Evolutionary conservation across 2,329 filamentous ascomycete genomes (phyloP), one percentile per base, ranked within the genome.

Genomic region (Trichoderma polysporum): DNA sequence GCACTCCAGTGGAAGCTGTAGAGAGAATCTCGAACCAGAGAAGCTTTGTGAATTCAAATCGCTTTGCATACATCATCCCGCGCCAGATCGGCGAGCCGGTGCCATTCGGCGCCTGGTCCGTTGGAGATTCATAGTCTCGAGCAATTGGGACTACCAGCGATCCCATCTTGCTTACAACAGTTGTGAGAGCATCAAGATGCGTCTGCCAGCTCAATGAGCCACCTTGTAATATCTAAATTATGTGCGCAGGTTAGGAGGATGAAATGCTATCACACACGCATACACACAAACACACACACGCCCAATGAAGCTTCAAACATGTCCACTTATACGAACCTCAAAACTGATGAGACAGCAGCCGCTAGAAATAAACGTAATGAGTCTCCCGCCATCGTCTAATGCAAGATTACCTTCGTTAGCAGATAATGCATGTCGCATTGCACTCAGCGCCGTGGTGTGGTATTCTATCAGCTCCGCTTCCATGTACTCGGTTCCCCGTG

Each of bases 321-420:
- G 22, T 15, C 15, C 35, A 31, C 19, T 45, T 8, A 47, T 64
- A 54, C 60, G 50, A 64, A 64, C 60, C 60, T 64, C 60, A n/a
- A 64, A 64, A 22, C 60, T 64, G n/a, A 64, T 64, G 6, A 64
- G 50, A 64, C 60, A 64, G 39, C 60, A 64, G 35, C 60, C 60
- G 50, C 60, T 64, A 5, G 60, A 64, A 2, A 64, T 64, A 12
- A 64, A 64, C 12, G 33, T 64, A 29, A 64, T 54, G 60, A 64
- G 60, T 15, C 22, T 54, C 6, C 53, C 37, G 5, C 60, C 60
- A 2, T 47, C 49, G 13, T 56, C 50, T 12, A 64, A 17, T 2
- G 49, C 60, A 7, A 64, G 60, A 12, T 64, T 37, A 4, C 37
- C 37, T 47, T 64, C 60, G 10, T 45, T 54, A 13, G 37, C 60